Percentiles rank a stretch among this genome's conserved stretches.
These are phyloP conservation scores for Cyclotella sp. DNA, from an alignment of 108 stramenopile species.

Conservation along the genomic window DNA sequence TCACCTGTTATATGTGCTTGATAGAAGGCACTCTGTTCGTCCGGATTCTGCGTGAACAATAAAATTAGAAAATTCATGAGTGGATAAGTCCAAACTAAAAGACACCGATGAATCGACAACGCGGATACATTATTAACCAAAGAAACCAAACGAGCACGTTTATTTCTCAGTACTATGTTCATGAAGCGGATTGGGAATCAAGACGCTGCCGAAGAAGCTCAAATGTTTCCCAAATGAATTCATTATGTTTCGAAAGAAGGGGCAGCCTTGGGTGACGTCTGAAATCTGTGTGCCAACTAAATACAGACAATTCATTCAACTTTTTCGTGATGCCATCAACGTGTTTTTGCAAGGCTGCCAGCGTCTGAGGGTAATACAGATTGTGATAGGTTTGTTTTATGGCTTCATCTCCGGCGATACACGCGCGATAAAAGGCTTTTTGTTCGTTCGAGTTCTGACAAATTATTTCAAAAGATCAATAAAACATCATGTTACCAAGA, in stretches of 20 bases:
- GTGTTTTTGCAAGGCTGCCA: constrained; percentile 39
- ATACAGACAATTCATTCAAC: constrained; percentile 44
- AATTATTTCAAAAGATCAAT: background rate
- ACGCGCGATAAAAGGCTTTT: constrained; percentile 47
- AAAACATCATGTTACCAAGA: constrained; percentile 24
- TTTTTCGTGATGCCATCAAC: constrained; percentile 48
- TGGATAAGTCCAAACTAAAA: no score
- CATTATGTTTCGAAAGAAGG: constrained; percentile 55
- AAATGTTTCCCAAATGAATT: constrained; percentile 50
- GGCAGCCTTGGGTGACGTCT: constrained; percentile 47
- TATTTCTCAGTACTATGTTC: background rate
- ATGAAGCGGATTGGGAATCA: constrained; percentile 28
- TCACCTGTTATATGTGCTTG: constrained; percentile 53
- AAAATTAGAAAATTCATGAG: background rate
- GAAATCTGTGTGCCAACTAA: constrained; percentile 29
- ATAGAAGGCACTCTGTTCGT: constrained; percentile 37
- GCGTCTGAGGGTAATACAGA: constrained; percentile 50
- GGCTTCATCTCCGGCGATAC: constrained; percentile 47
- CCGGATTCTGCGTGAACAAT: background rate
- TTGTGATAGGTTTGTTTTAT: constrained; percentile 53
- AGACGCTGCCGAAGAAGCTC: constrained; percentile 37
- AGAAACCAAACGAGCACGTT: no score
- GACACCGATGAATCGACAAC: no score
- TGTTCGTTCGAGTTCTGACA: constrained; percentile 5
- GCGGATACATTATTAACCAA: no score